Base-by-base conservation (phyloP, 257 asterid species). In the Striga asiatica region DNA sequence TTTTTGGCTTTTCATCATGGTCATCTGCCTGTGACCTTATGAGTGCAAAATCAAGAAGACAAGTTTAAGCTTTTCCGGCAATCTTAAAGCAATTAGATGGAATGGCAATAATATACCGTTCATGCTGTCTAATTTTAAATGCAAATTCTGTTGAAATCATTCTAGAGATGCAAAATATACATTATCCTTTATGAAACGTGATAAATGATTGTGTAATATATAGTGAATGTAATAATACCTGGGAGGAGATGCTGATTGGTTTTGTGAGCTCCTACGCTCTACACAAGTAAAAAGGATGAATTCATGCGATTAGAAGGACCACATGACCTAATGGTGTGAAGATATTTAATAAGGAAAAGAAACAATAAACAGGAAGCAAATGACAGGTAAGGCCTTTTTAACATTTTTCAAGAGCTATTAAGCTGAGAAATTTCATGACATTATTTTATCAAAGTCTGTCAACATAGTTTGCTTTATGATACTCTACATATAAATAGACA, bases 1-100 rank as follows among this genome's bases (percentile, higher is more conserved):
- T 76, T 75, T 81, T 84, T 62, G 82, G 93, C 70, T 21, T 65
- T 43, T 79, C 95, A 35, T 87, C 83, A 55, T 39, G 69, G 42
- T 66, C 69, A 34, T 69, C 81, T 29, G 34, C 73, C 35, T 54
- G 58, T 39, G 88, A 75, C 80, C 97, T 88, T 71, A 29, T 50
- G 62, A 60, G 67, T 41, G 54, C 17, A 46, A 55, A 56, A n/a
- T 57, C 49, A 47, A 45, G 43, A 20, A 27, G 51, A 41, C 19
- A 50, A 28, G 24, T 37, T 4, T 37, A 22, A 37, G 28, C 19
- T 47, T 48, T 56, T 56, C 34, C n/a, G 25, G 29, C 60, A 64
- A 16, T 27, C 66, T 25, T 34, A 57, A 53, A 63, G 20, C 34
- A 68, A 48, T 56, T 19, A 10, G 13, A 50, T 1, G 27, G 5